These are phyloP conservation scores for Rhodotorula sp. DNA, from an alignment of 1,284 basidiomycete genomes.

Conservation along the genomic window DNA sequence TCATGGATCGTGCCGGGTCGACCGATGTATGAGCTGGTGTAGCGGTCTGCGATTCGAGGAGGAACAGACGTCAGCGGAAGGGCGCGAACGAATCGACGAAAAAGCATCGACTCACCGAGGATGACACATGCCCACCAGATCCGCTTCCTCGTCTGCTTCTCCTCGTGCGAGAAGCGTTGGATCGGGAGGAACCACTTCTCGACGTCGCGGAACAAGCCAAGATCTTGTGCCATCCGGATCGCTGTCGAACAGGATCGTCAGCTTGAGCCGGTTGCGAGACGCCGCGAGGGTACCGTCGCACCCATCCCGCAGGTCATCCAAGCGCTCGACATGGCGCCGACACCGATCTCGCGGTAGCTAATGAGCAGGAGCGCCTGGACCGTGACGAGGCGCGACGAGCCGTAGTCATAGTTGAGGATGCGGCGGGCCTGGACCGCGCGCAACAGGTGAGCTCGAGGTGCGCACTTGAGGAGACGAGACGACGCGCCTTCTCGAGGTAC, in stretches of 20 bases:
- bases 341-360: constrained; percentile 77
- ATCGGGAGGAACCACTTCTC: constrained; percentile 66
- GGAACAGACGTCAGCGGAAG: background rate
- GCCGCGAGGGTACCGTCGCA: background rate
- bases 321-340: constrained; percentile 80
- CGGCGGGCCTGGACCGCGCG: constrained; percentile 58
- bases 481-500: constrained; percentile 58
- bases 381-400: constrained; percentile 64
- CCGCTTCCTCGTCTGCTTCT: constrained; percentile 69
- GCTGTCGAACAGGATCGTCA: constrained; percentile 46
- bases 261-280: background rate
- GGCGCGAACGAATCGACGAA: background rate
- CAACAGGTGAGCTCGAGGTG: fast-evolving
- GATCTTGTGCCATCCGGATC: constrained; percentile 69
- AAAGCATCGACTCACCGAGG: constrained; percentile 63
- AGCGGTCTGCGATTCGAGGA: constrained; percentile 48
- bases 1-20: constrained; percentile 66
- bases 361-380: constrained; percentile 74
- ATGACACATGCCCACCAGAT: constrained; percentile 79
- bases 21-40: constrained; percentile 75
- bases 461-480: background rate
- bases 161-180: constrained; percentile 62
- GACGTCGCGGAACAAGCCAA: constrained; percentile 77
- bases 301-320: constrained; percentile 78
- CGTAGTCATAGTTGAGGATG: constrained; percentile 68